Conservation (phyloP, 768 basidiomycete species). For the Cyathus striatus region DNA sequence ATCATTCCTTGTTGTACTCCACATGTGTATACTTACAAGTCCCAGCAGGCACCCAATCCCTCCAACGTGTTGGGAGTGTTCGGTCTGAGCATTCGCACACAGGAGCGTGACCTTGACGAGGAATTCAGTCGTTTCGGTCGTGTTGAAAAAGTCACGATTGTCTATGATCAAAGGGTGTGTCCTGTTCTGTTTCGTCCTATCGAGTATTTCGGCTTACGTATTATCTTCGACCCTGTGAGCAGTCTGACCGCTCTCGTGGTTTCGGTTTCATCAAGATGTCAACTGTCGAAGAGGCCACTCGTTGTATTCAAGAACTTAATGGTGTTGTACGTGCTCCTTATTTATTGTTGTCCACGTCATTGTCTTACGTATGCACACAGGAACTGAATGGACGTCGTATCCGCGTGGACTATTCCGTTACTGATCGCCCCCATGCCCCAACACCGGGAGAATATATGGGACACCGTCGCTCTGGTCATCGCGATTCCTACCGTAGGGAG, state of each 20-base stretch:
- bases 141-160: slow-evolving; percentile 94
- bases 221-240: slow-evolving; percentile 11
- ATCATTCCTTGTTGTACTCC: slow-evolving; percentile 8
- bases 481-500: slow-evolving; percentile 30
- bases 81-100: slow-evolving; percentile 92
- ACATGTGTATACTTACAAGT: slow-evolving; percentile 26
- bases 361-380: slow-evolving; percentile 30
- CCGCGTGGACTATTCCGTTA: slow-evolving; percentile 95
- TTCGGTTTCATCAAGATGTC: slow-evolving; percentile 98
- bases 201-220: background rate
- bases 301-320: slow-evolving; percentile 88
- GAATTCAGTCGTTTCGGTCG: slow-evolving; percentile 87
- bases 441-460: slow-evolving; percentile 99
- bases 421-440: slow-evolving; percentile 88
- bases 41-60: slow-evolving; percentile 78
- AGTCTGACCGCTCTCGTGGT: slow-evolving; percentile 95
- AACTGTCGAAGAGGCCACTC: slow-evolving; percentile 78
- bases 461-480: slow-evolving; percentile 53
- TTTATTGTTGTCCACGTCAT: background rate
- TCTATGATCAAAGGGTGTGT: slow-evolving; percentile 88
- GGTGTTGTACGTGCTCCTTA: slow-evolving; percentile 62
- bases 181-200: no score
- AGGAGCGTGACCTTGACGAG: slow-evolving; percentile 90
- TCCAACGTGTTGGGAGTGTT: slow-evolving; percentile 94
- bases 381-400: slow-evolving; percentile 94